phyloP scores from a whole-genome alignment of 1,284 basidiomycete species.

The Pholiota adiposa region DNA sequence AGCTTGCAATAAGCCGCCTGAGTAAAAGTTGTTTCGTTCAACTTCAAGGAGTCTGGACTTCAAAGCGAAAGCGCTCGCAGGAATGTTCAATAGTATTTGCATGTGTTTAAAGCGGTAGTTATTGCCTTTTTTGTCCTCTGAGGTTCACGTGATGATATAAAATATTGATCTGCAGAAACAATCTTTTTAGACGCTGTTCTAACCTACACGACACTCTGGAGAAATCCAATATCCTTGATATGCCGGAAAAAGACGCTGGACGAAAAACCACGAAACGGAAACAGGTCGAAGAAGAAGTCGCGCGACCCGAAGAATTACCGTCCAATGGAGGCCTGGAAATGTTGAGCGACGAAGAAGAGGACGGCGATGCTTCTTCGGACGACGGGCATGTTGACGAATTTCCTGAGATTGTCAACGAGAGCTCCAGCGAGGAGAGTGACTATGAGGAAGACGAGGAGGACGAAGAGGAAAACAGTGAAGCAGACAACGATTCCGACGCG shows the following conservation, averaged over 20 bases:
- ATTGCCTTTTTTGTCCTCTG: slow-evolving; percentile 7
- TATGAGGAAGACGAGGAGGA: slow-evolving; percentile 38
- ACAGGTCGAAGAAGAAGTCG: slow-evolving; percentile 43
- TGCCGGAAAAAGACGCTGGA: slow-evolving; percentile 37
- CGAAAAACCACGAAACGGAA: slow-evolving; percentile 61
- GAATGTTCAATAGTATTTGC: slow-evolving; percentile 18
- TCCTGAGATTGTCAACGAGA: slow-evolving; percentile 57
- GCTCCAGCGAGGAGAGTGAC: slow-evolving; percentile 54
- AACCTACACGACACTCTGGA: neutral
- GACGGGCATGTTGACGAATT: slow-evolving; percentile 55
- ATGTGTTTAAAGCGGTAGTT: slow-evolving; percentile 19
- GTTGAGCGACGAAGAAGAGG: slow-evolving; percentile 71
- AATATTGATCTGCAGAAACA: slow-evolving; percentile 13
- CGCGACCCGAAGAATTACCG: slow-evolving; percentile 31
- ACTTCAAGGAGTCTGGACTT: neutral
- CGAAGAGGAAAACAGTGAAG: slow-evolving; percentile 41
- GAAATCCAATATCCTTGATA: slow-evolving; percentile 22
- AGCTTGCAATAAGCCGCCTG: neutral
- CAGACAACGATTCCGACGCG: slow-evolving; percentile 40
- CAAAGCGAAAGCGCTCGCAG: slow-evolving; percentile 1
- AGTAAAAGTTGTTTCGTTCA: slow-evolving; percentile 2
- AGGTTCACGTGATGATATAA: slow-evolving; percentile 22
- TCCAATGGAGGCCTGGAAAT: slow-evolving; percentile 62
- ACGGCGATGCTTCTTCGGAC: slow-evolving; percentile 51
- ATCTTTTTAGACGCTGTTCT: slow-evolving; percentile 13